Base-by-base conservation (phyloP, 495 filamentous ascomycete genomes). In the Hyaloscypha hepaticicola region DNA sequence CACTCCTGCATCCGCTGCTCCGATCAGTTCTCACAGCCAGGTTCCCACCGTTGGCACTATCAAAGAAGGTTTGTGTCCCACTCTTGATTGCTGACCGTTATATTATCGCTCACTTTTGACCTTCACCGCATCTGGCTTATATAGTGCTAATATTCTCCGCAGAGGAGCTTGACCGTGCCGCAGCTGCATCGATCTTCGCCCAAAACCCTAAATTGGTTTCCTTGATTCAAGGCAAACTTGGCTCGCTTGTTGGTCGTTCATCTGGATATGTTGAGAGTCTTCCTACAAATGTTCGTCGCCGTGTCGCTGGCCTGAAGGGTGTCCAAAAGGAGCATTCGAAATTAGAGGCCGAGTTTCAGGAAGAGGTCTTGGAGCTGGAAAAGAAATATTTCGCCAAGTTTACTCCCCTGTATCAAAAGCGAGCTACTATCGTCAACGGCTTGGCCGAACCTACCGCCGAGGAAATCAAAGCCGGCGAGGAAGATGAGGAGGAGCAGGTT, bases 381-480 rank as follows among this genome's bases (percentile, higher is more conserved):
- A 99, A 99, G 86, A 96, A 96, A 78, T 99, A 95, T 78, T 97
- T 99, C 67, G 90, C 89, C 74, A 98, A 97, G 79, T 99, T 96
- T 79, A 96, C 92, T 29, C 96, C 96, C 58, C 87, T 99, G 38
- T 99, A 99, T 78, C 80, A 98, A 84, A 91, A 93, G 83, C 93
- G 96, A 73, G 84, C 95, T 55, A 85, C 88, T 65, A 97, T 99
- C 72, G 84, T 99, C 72, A 98, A 97, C 78, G 96, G 96, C 71
- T 79, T 77, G 65, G 75, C 80, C 16, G 96, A 99, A 79, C 96
- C 96, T 29, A 93, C 87, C 55, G 90, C 93, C 41, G 83, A 84
- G 29, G 92, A 97, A 76, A 79, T 99, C 59, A 82, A 90, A 76
- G 89, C 90, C 58, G 95, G 95, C 62, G 90, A 97, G 78, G 85